Evolutionary conservation across 2,329 filamentous ascomycete species (phyloP).

Genomic region (Lasiodiplodia hormozganensis): DNA sequence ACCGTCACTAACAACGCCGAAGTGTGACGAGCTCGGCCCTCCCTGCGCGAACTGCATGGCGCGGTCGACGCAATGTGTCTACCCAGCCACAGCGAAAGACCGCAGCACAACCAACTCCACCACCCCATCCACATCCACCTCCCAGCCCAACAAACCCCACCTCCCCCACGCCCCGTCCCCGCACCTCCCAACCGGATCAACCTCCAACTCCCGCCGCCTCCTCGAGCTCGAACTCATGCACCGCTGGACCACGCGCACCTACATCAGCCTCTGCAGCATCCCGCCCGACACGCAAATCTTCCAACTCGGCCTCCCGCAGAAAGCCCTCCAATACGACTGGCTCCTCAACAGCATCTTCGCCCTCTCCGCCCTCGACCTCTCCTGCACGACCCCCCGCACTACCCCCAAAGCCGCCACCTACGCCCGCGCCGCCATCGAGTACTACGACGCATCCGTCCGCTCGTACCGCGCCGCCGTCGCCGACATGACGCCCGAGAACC

Average conservation of each 20-base stretch:
- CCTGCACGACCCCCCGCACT: conserved; percentile 25
- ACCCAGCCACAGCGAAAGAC: background rate
- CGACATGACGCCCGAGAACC: conserved; percentile 40
- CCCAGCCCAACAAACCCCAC: background rate
- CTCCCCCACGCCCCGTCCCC: background rate
- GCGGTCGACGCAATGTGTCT: conserved; percentile 31
- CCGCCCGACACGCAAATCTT: conserved; percentile 48
- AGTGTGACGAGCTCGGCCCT: conserved; percentile 49
- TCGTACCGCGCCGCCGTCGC: conserved; percentile 42
- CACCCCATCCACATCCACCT: no score
- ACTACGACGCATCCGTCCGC: conserved; percentile 43
- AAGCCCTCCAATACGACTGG: background rate
- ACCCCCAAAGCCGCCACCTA: conserved; percentile 35
- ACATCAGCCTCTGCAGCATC: conserved; percentile 48
- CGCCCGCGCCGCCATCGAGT: conserved; percentile 43
- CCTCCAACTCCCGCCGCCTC: conserved; percentile 32
- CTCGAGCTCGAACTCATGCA: conserved; percentile 61
- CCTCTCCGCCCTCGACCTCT: conserved; percentile 38
- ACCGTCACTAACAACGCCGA: background rate
- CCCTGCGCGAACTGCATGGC: conserved; percentile 45
- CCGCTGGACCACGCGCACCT: conserved; percentile 58
- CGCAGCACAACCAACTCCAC: background rate
- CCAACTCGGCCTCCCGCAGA: conserved; percentile 34
- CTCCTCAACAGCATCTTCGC: background rate
- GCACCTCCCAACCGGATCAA: conserved; percentile 5